phyloP scores from a whole-genome alignment of 495 filamentous ascomycete genomes.

The Neurospora tetrasperma region DNA sequence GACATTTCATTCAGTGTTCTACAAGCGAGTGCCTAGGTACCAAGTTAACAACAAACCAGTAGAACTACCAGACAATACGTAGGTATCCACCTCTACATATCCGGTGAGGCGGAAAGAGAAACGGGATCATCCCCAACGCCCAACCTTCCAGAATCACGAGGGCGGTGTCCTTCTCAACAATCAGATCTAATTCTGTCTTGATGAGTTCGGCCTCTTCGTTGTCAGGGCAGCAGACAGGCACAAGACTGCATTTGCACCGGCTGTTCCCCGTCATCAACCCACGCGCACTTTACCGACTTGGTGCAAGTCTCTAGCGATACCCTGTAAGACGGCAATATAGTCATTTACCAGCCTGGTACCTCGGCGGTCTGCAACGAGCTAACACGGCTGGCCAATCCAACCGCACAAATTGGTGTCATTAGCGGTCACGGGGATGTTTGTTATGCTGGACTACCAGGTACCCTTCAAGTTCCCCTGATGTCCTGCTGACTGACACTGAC shows the following conservation, averaged over 20 bases:
- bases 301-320: background rate
- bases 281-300: background rate
- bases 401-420: background rate
- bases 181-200: background rate
- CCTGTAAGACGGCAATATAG: background rate
- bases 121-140: background rate
- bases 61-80: too few species aligned
- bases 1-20: too few species aligned
- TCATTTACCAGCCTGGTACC: background rate
- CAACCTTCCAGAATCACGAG: slow-evolving; percentile 1
- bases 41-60: too few species aligned
- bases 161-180: background rate
- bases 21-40: too few species aligned
- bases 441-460: background rate
- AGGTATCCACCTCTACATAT: background rate
- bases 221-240: background rate
- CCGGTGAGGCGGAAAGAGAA: background rate
- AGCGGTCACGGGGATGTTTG: background rate
- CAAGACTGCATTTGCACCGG: background rate
- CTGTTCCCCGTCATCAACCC: background rate
- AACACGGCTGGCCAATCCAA: background rate
- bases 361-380: background rate
- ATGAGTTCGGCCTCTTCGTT: background rate
- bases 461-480: background rate
- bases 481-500: background rate